phyloP scores from a whole-genome alignment of 1,139 yeast genomes.

The Kodamaea derodonti region DNA sequence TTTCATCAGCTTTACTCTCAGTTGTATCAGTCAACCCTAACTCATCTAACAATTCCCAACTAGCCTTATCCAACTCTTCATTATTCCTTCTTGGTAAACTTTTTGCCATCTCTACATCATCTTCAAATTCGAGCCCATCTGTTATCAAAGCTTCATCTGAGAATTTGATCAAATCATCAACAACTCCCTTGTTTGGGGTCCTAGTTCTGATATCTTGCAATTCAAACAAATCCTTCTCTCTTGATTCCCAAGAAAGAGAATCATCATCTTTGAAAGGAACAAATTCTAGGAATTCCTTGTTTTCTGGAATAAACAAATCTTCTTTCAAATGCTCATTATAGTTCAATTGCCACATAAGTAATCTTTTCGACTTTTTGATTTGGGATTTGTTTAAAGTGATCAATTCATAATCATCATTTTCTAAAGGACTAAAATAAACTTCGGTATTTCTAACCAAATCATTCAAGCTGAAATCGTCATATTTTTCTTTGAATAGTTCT shows the following conservation, averaged over 20 bases:
- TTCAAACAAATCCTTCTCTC: conserved; percentile 11
- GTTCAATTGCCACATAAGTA: conserved; percentile 37
- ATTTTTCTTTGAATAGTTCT: conserved; percentile 22
- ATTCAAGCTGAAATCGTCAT: conserved; percentile 22
- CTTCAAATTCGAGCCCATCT: conserved; percentile 13
- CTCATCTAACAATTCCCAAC: conserved; percentile 20
- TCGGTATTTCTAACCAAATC: conserved; percentile 31
- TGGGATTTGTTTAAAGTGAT: conserved; percentile 26
- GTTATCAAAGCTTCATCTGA: conserved; percentile 17
- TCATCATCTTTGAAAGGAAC: conserved; percentile 33
- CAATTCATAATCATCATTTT: conserved; percentile 25
- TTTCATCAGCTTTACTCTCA: neutral
- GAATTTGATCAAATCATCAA: conserved; percentile 20
- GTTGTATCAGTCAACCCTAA: conserved; percentile 14
- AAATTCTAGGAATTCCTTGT: conserved; percentile 8
- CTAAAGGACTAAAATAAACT: conserved; percentile 28
- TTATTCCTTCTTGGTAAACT: conserved; percentile 11
- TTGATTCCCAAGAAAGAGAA: conserved; percentile 31
- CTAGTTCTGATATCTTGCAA: neutral
- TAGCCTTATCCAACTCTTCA: conserved; percentile 14
- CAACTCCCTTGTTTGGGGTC: conserved; percentile 10
- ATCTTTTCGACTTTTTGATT: conserved; percentile 33
- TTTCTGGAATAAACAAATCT: conserved; percentile 17
- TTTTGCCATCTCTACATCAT: conserved; percentile 16
- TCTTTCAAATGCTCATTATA: conserved; percentile 28